Evolutionary conservation across 139 green algal genomes (phyloP).

Genomic region (Chlamydomonas applanata): DNA sequence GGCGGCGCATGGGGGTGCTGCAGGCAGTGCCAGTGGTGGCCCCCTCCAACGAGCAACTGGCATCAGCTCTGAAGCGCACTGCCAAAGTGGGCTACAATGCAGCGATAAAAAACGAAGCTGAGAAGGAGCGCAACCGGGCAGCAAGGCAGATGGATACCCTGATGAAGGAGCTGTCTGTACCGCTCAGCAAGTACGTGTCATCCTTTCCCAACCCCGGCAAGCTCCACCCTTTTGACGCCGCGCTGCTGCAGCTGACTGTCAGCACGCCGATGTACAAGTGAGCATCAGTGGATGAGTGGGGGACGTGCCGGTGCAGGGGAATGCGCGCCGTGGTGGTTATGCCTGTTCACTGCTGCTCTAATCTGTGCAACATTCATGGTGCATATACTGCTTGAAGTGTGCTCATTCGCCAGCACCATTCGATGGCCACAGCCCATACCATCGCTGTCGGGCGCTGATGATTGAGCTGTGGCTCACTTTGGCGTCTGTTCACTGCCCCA

Average conservation of each 20-base stretch:
- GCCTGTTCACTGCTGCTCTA: too few relatives aligned
- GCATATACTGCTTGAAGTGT: too few relatives aligned
- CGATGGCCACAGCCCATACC: too few relatives aligned
- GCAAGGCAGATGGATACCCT: slow-evolving; percentile 71
- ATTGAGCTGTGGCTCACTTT: too few relatives aligned
- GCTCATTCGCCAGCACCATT: too few relatives aligned
- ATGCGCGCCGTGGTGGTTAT: too few relatives aligned
- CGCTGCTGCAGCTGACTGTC: slow-evolving; percentile 90
- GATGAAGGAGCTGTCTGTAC: slow-evolving; percentile 72
- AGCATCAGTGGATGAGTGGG: too few relatives aligned
- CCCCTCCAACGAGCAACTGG: slow-evolving; percentile 60
- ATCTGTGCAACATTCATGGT: too few relatives aligned
- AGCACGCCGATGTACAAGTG: slow-evolving; percentile 35
- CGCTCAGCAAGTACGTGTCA: slow-evolving; percentile 60
- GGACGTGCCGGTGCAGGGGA: too few relatives aligned
- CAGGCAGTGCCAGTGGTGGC: slow-evolving; percentile 61
- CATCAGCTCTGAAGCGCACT: slow-evolving; percentile 61
- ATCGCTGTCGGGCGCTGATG: too few relatives aligned
- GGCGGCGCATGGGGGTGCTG: slow-evolving; percentile 36
- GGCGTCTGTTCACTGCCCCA: too few relatives aligned
- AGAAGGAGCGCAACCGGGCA: slow-evolving; percentile 66
- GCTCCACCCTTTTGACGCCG: slow-evolving; percentile 90
- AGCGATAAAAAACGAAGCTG: slow-evolving; percentile 70
- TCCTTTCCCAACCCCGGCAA: slow-evolving; percentile 61
- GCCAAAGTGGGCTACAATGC: slow-evolving; percentile 25